Conservation (phyloP, 768 basidiomycete genomes). For the Tephrocybe rancida region DNA sequence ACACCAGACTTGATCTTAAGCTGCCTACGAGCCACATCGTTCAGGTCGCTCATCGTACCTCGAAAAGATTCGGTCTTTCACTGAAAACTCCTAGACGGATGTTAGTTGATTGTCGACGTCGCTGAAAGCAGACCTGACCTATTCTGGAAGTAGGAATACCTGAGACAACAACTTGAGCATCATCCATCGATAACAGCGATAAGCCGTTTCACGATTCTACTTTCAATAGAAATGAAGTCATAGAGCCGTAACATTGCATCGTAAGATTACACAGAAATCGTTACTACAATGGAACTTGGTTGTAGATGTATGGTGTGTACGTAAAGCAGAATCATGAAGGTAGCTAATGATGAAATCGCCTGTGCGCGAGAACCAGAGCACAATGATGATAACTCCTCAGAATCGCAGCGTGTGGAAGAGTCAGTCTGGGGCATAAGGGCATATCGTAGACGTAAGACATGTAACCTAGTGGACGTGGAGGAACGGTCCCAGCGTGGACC, state of each 20-base stretch:
- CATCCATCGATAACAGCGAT: slow-evolving; percentile 17
- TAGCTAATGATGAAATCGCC: slow-evolving; percentile 14
- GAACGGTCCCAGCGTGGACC: slow-evolving; percentile 15
- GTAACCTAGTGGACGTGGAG: slow-evolving; percentile 15
- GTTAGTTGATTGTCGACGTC: too few species aligned
- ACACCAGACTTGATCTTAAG: slow-evolving; percentile 78
- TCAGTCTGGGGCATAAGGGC: slow-evolving; percentile 26
- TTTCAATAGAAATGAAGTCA: slow-evolving; percentile 14
- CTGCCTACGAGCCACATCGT: slow-evolving; percentile 54
- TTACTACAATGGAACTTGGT: slow-evolving; percentile 40
- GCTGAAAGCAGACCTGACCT: background rate
- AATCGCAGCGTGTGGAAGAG: slow-evolving; percentile 16
- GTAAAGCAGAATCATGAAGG: slow-evolving; percentile 11
- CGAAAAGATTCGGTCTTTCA: too few species aligned
- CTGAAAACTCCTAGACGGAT: too few species aligned
- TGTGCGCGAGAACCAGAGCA: slow-evolving; percentile 16
- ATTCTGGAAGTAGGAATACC: background rate
- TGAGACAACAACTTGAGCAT: background rate
- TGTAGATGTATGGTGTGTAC: slow-evolving; percentile 24
- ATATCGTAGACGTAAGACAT: slow-evolving; percentile 24
- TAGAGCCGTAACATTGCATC: slow-evolving; percentile 38
- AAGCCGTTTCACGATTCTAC: background rate
- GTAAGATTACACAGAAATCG: slow-evolving; percentile 46
- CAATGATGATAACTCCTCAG: slow-evolving; percentile 16
- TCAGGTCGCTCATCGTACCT: slow-evolving; percentile 47